Evolutionary conservation across 306 rosid species (phyloP).

Genomic region (Prosopis cineraria): DNA sequence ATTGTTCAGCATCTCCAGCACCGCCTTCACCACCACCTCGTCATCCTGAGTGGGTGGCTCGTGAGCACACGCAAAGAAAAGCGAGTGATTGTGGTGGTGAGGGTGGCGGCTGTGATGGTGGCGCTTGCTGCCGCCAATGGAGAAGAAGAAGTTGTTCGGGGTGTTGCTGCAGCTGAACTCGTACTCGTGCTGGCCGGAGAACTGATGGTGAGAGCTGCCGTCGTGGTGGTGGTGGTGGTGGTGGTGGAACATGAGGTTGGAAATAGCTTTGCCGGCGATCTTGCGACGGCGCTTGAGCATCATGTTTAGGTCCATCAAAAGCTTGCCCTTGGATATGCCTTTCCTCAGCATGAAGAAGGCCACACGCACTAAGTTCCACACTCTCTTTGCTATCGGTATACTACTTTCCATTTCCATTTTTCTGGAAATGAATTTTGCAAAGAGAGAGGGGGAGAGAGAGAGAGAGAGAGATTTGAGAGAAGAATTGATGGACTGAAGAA

Average conservation of each 20-base stretch:
- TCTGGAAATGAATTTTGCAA: not conserved
- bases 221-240: slow-evolving; percentile 34
- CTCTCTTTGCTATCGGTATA: slow-evolving; percentile 54
- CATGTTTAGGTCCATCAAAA: slow-evolving; percentile 65
- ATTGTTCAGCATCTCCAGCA: slow-evolving; percentile 57
- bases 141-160: slow-evolving; percentile 47
- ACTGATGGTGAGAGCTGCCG: not conserved
- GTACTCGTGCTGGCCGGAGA: slow-evolving; percentile 59
- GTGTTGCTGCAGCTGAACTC: slow-evolving; percentile 97
- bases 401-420: slow-evolving; percentile 48
- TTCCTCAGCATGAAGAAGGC: slow-evolving; percentile 75
- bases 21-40: slow-evolving; percentile 49
- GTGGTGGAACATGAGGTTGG: slow-evolving; percentile 58
- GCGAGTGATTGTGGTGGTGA: not conserved
- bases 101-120: slow-evolving; percentile 35
- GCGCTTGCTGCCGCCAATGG: slow-evolving; percentile 42
- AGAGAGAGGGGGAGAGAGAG: not conserved
- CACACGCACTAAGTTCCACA: slow-evolving; percentile 74
- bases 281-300: slow-evolving; percentile 89
- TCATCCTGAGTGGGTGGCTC: slow-evolving; percentile 59
- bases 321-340: slow-evolving; percentile 69
- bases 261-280: slow-evolving; percentile 75
- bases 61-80: slow-evolving; percentile 59
- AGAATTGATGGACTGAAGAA: slow-evolving; percentile 35
- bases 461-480: slow-evolving; percentile 30